A percentile compares a stretch with the other conserved stretches of the same genome.
Evolutionary conservation across 768 basidiomycete species (phyloP).

Genomic region (Ramaria rubella): DNA sequence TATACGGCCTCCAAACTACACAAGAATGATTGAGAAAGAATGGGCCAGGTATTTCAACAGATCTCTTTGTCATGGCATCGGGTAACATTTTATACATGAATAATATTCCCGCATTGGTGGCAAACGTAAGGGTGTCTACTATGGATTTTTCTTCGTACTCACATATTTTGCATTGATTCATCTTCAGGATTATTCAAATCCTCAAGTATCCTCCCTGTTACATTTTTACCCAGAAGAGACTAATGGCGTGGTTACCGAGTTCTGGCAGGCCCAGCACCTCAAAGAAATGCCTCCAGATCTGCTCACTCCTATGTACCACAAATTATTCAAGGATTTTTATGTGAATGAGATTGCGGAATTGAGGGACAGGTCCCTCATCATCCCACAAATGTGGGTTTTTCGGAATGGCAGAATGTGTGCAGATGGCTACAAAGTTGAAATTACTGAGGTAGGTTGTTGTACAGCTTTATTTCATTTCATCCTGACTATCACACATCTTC

Average conservation of each 20-base stretch:
- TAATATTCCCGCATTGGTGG: not conserved
- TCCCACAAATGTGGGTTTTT: constrained; percentile 5
- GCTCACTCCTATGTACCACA: constrained; percentile 15
- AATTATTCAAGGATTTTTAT: constrained; percentile 13
- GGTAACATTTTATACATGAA: constrained; percentile 1
- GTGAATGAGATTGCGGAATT: constrained; percentile 15
- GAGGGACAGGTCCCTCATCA: not conserved
- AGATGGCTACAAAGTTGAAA: not conserved
- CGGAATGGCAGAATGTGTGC: not conserved
- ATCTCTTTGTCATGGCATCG: not conserved
- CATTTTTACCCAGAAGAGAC: not conserved
- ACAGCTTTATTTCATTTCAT: not conserved
- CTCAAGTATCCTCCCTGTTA: not conserved
- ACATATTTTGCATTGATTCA: not conserved
- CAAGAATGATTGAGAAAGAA: not conserved
- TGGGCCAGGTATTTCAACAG: not conserved
- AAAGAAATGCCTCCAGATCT: not conserved
- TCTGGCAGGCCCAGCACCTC: not conserved
- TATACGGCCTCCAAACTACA: not conserved
- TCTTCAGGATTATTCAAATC: constrained; percentile 3
- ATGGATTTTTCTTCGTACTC: not conserved
- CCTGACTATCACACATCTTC: not conserved
- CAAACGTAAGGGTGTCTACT: not conserved
- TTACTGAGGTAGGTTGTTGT: not conserved
- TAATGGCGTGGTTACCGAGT: not conserved